Evolutionary conservation across 2,329 filamentous ascomycete genomes (phyloP), one percentile per base, ranked within the genome.

Genomic region (Bipolaris gigantea): DNA sequence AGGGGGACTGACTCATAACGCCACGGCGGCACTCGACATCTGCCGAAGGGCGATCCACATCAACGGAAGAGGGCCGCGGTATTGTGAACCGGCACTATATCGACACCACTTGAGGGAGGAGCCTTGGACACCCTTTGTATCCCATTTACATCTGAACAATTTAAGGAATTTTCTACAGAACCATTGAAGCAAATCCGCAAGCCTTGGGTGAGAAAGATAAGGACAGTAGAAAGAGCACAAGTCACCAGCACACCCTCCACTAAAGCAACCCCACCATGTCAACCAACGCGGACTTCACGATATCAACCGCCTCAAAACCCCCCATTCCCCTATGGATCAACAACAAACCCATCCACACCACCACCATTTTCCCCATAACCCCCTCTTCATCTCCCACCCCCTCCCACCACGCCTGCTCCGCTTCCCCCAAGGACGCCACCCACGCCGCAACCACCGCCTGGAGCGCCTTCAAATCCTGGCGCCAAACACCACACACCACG

Each of bases 391-490:
- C 77, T 49, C 59, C 81, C 71, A 61, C 82, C 70, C 68, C 80
- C 8, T 65, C 83, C 18, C 76, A 85, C 61, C 77, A 83, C 60
- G 79, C 80, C 54, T 82, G 80, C 56, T 79, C 80, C 33, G 83
- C 81, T 23, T 82, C 84, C 6, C 75, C 80, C 21, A 66, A 75
- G 10, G 77, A 83, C 63, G 81, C 83, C 38, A 74, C 75, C 3
- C 77, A 82, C 57, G 85, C 85, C 19, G 75, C 80, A 16, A 74
- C 76, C 15, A 80, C 85, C 5, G 88, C 89, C 1, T 77, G 84
- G 11, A 76, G 77, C 7, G 89, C 90, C 5, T 86, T 89, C 72
- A 81, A 80, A 44, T 75, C 80, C 56, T 94, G 90, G 90, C 80
- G 81, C 52, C 81, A 80, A 55, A 83, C 82, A 1, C 83, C 83